phyloP scores from a whole-genome alignment of 495 filamentous ascomycete genomes.

The Neurospora africana region DNA sequence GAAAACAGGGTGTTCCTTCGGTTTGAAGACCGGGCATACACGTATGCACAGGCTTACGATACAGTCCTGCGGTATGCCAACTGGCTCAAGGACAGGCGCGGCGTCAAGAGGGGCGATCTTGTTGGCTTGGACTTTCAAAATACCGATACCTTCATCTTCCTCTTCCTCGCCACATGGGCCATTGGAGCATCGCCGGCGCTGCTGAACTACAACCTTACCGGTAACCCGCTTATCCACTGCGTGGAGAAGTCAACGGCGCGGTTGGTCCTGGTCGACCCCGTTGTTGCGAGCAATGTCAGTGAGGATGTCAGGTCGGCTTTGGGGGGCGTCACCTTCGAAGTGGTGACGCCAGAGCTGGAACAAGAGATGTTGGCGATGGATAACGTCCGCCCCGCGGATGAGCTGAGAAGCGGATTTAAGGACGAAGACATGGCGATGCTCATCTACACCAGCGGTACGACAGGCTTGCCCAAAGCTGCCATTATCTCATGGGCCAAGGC shows the following conservation, averaged over 20 bases:
- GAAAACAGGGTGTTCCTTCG: constrained; percentile 55
- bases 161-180: constrained; percentile 80
- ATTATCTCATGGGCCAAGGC: constrained; percentile 71
- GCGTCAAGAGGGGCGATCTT: constrained; percentile 64
- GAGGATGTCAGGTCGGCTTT: constrained; percentile 35
- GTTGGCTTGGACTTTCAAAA: constrained; percentile 89
- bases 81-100: constrained; percentile 66
- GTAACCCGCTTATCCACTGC: constrained; percentile 68
- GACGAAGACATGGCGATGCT: constrained; percentile 56
- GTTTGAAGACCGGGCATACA: constrained; percentile 66
- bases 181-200: constrained; percentile 85
- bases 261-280: constrained; percentile 65
- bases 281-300: constrained; percentile 42
- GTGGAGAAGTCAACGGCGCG: constrained; percentile 58
- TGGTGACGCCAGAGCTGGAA: constrained; percentile 55
- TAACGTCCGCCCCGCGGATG: constrained; percentile 54
- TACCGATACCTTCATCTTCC: constrained; percentile 67
- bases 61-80: constrained; percentile 64
- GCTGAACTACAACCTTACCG: constrained; percentile 85
- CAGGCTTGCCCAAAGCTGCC: constrained; percentile 84
- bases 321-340: constrained; percentile 44
- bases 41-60: constrained; percentile 72
- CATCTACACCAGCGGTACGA: constrained; percentile 83
- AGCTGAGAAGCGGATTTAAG: constrained; percentile 39
- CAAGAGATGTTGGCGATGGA: constrained; percentile 45